Conservation (phyloP, 768 basidiomycete species). For the Russula virescens region DNA sequence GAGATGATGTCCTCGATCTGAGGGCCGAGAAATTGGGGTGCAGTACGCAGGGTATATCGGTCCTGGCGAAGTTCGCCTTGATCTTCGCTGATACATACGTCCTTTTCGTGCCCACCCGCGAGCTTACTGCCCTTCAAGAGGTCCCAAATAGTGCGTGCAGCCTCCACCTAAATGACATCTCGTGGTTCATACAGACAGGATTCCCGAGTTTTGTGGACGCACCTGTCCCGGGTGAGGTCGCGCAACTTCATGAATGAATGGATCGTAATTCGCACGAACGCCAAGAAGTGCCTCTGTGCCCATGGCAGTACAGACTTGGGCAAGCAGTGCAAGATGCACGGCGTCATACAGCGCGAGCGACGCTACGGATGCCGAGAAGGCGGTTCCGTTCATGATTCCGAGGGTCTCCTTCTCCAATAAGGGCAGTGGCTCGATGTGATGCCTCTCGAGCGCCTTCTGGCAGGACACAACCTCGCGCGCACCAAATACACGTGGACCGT, state of each 20-base stretch:
- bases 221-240: conserved; percentile 84
- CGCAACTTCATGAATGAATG: conserved; percentile 69
- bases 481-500: conserved; percentile 44
- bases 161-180: conserved; percentile 48
- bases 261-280: conserved; percentile 62
- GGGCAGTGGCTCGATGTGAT: conserved; percentile 57
- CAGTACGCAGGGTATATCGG: conserved; percentile 68
- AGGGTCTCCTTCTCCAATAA: conserved; percentile 73
- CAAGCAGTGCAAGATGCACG: conserved; percentile 58
- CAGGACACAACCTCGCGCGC: conserved; percentile 49
- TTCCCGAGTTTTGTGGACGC: conserved; percentile 19
- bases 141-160: conserved; percentile 60
- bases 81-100: conserved; percentile 67
- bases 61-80: conserved; percentile 74
- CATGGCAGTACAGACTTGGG: conserved; percentile 75
- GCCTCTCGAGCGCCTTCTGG: conserved; percentile 49
- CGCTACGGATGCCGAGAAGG: conserved; percentile 74
- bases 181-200: neutral
- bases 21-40: conserved; percentile 83
- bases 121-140: conserved; percentile 66
- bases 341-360: conserved; percentile 69
- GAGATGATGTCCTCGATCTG: conserved; percentile 74
- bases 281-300: conserved; percentile 78
- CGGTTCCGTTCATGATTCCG: conserved; percentile 79
- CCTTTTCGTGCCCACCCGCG: conserved; percentile 55